Conservation (phyloP, 257 asterid genomes). For the Scutellaria barbata region DNA sequence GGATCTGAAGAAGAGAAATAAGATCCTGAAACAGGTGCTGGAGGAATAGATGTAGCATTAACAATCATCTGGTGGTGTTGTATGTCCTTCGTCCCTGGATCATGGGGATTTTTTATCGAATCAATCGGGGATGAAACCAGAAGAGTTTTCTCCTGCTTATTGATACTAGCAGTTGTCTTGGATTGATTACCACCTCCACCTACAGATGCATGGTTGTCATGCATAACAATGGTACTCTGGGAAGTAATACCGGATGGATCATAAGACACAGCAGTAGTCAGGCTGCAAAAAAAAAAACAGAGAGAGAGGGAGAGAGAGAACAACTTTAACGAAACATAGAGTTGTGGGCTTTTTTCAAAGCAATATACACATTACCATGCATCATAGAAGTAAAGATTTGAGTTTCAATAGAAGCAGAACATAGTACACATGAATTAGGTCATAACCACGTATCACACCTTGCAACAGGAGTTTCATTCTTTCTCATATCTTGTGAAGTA, state of each 20-base stretch:
- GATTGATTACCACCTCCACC: slow-evolving; percentile 36
- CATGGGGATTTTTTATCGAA: slow-evolving; percentile 39
- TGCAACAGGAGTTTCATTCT: slow-evolving; percentile 50
- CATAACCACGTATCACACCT: slow-evolving; percentile 50
- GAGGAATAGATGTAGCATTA: slow-evolving; percentile 39
- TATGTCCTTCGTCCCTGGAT: slow-evolving; percentile 35
- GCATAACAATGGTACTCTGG: slow-evolving; percentile 43
- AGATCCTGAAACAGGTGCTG: slow-evolving; percentile 49
- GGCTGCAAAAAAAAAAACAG: slow-evolving; percentile 57
- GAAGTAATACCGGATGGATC: slow-evolving; percentile 53
- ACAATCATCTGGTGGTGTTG: slow-evolving; percentile 43
- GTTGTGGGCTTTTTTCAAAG: neutral
- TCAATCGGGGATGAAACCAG: slow-evolving; percentile 41
- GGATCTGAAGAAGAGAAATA: slow-evolving; percentile 56
- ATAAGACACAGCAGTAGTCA: slow-evolving; percentile 46
- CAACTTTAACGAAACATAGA: slow-evolving; percentile 16
- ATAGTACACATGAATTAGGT: slow-evolving; percentile 22
- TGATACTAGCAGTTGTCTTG: slow-evolving; percentile 37
- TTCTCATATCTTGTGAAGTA: slow-evolving; percentile 53
- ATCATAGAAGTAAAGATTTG: slow-evolving; percentile 18
- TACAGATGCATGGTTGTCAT: slow-evolving; percentile 40
- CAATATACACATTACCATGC: slow-evolving; percentile 8
- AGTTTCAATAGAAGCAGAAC: slow-evolving; percentile 23
- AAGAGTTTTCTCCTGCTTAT: slow-evolving; percentile 45
- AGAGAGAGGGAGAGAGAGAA: slow-evolving; percentile 26